These are phyloP conservation scores for Alternaria incomplexa DNA, from an alignment of 2,329 filamentous ascomycete genomes.

Conservation along the genomic window DNA sequence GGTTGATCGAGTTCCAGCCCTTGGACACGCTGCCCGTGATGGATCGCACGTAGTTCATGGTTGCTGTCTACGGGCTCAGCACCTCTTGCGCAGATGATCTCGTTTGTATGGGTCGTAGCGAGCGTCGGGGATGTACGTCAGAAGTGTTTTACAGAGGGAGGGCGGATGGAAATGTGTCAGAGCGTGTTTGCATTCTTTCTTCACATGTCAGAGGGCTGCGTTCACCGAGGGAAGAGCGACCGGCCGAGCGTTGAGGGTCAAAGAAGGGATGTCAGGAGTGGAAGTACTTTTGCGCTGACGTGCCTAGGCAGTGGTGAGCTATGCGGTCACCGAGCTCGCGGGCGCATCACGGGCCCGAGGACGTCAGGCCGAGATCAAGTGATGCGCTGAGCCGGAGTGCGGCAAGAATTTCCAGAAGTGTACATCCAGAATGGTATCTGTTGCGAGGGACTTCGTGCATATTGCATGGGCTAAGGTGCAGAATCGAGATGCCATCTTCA, in stretches of 20 bases:
- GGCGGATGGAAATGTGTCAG: not conserved
- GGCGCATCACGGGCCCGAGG: conserved; percentile 13
- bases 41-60: conserved; percentile 97
- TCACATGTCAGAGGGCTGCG: conserved; percentile 15
- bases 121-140: conserved; percentile 1
- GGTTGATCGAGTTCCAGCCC: conserved; percentile 99
- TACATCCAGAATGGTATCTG: not conserved
- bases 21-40: conserved; percentile 95
- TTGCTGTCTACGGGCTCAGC: conserved; percentile 35
- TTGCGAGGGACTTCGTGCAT: not conserved
- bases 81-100: not conserved
- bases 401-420: not conserved
- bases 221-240: not conserved
- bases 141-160: not conserved
- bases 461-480: not conserved
- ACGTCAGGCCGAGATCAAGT: conserved; percentile 25
- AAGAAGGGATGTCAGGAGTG: not conserved
- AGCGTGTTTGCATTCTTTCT: not conserved
- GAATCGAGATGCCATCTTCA: conserved; percentile 1
- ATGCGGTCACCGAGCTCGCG: conserved; percentile 18
- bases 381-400: conserved; percentile 25
- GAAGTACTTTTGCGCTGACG: conserved; percentile 1
- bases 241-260: not conserved
- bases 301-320: conserved; percentile 4
- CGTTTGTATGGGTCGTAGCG: not conserved